These are phyloP conservation scores for Simplicillium sp. DNA, from an alignment of 2,329 filamentous ascomycete genomes.

Conservation along the genomic window DNA sequence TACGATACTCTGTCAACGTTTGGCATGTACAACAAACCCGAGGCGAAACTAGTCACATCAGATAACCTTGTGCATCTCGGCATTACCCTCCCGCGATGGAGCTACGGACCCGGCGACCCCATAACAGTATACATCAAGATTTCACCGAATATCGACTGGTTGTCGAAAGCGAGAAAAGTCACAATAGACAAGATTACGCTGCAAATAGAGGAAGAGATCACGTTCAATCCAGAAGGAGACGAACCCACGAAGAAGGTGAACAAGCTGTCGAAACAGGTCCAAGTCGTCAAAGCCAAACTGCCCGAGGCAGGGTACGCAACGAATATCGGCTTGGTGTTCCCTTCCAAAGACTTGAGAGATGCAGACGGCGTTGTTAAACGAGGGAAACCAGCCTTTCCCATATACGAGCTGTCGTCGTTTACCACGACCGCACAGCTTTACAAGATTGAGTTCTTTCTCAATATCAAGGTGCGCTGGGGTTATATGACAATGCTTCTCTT, in stretches of 20 bases:
- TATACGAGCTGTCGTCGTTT: constrained; percentile 82
- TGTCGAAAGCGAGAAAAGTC: constrained; percentile 81
- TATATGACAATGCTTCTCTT: not conserved
- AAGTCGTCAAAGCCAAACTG: constrained; percentile 72
- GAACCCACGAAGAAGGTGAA: constrained; percentile 88
- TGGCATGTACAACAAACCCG: constrained; percentile 97
- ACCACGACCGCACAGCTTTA: constrained; percentile 91
- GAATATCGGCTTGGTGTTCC: constrained; percentile 84
- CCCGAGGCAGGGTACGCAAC: constrained; percentile 89
- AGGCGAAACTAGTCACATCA: constrained; percentile 73
- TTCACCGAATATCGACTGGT: constrained; percentile 84
- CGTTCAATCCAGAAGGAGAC: constrained; percentile 96
- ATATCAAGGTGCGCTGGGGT: constrained; percentile 63
- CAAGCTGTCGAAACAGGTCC: constrained; percentile 73
- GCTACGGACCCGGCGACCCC: constrained; percentile 89
- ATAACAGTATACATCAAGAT: constrained; percentile 95
- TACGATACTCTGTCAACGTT: constrained; percentile 98
- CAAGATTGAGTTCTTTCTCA: constrained; percentile 96
- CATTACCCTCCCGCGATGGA: constrained; percentile 90
- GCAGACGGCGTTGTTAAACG: constrained; percentile 78
- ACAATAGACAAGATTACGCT: constrained; percentile 92
- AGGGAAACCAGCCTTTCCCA: constrained; percentile 78
- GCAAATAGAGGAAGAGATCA: constrained; percentile 92
- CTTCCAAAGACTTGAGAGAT: constrained; percentile 80
- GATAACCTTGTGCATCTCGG: constrained; percentile 89